phyloP scores from a whole-genome alignment of 495 filamentous ascomycete genomes.

The Aspergillus conjunctus region DNA sequence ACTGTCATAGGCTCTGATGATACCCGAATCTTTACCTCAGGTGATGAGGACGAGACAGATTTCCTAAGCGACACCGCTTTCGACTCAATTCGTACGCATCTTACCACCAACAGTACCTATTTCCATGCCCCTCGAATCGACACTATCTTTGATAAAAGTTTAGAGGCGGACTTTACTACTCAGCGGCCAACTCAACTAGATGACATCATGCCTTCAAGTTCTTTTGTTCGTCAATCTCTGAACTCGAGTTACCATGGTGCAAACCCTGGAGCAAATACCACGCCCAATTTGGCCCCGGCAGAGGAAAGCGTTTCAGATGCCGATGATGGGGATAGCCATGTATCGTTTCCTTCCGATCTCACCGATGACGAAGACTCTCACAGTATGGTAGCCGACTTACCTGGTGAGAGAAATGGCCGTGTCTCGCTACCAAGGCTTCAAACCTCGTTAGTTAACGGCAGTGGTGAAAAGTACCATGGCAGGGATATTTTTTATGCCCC shows the following conservation, averaged over 20 bases:
- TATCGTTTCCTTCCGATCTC: constrained; percentile 33
- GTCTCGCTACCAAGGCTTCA: constrained; percentile 1
- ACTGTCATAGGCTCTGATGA: constrained; percentile 87
- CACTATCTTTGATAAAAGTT: constrained; percentile 84
- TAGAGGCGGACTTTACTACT: constrained; percentile 57
- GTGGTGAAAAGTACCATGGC: neutral
- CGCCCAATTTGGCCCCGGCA: constrained; percentile 38
- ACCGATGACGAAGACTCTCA: constrained; percentile 33
- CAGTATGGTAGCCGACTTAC: constrained; percentile 39
- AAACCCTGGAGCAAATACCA: neutral
- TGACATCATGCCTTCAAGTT: constrained; percentile 47
- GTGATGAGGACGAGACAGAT: constrained; percentile 85
- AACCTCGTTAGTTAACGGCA: neutral
- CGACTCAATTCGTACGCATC: constrained; percentile 84
- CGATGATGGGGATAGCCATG: constrained; percentile 22
- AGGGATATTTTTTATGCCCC: constrained; percentile 2
- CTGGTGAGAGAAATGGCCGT: constrained; percentile 28
- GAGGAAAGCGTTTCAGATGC: constrained; percentile 2
- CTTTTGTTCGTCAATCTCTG: constrained; percentile 36
- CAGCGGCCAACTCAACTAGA: constrained; percentile 62
- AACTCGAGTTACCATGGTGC: constrained; percentile 28
- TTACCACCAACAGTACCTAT: constrained; percentile 60
- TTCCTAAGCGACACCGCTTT: constrained; percentile 87
- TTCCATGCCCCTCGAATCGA: constrained; percentile 67
- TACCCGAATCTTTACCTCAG: constrained; percentile 69